Percentiles rank a stretch among this genome's conserved stretches.
Evolutionary conservation across 2,329 filamentous ascomycete genomes (phyloP).

Genomic region (Pseudogymnoascus sp.): DNA sequence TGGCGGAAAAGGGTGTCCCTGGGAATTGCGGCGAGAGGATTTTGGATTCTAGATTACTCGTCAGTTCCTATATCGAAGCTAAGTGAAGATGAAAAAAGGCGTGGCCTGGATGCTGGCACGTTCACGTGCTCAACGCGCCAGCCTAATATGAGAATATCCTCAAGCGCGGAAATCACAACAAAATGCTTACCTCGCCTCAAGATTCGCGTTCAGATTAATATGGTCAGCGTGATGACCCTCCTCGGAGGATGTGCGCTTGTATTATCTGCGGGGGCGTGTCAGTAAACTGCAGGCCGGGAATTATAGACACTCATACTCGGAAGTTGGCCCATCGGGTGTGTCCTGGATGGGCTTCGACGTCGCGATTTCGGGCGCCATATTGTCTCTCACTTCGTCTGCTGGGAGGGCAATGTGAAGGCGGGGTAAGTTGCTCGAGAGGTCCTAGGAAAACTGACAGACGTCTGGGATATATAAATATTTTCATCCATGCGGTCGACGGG

Average conservation of each 20-base stretch:
- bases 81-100: background rate
- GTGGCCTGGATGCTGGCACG: too few species aligned
- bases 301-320: background rate
- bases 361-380: background rate
- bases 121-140: background rate
- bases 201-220: conserved; percentile 18
- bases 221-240: conserved; percentile 13
- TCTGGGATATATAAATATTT: conserved; percentile 6
- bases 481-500: background rate
- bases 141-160: background rate
- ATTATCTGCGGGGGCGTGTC: conserved; percentile 7
- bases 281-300: background rate
- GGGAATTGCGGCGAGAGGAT: conserved; percentile 46
- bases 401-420: background rate
- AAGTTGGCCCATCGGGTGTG: background rate
- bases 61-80: background rate
- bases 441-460: background rate
- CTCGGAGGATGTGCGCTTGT: conserved; percentile 13
- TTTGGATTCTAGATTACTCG: conserved; percentile 36
- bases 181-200: conserved; percentile 16
- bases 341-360: conserved; percentile 1
- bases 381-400: background rate
- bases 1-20: conserved; percentile 40
- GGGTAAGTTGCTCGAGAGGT: background rate
- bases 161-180: too few species aligned